phyloP scores from a whole-genome alignment of 129 eudicot species.

The Tagetes patula region DNA sequence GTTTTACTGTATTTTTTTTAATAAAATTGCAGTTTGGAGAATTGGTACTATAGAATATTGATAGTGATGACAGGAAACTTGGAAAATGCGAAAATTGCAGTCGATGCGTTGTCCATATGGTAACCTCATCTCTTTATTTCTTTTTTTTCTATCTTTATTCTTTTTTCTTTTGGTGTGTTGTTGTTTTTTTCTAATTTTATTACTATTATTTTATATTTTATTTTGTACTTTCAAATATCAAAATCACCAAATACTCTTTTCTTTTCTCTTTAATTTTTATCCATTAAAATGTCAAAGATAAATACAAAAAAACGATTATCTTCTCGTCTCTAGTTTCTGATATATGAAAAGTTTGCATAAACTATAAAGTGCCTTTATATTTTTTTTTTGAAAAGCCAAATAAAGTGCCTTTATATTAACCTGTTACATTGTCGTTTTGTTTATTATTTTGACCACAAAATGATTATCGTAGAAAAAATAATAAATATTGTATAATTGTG shows the following conservation, averaged over 20 bases:
- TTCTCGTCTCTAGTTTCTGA: background rate
- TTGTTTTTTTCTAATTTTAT: too few relatives aligned
- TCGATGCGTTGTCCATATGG: constrained; percentile 90
- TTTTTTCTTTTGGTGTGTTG: too few relatives aligned
- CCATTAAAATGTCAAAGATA: background rate
- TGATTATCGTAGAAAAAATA: background rate
- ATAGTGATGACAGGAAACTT: constrained; percentile 85
- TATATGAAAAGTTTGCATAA: too few relatives aligned
- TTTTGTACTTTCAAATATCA: too few relatives aligned
- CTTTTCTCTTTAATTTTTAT: background rate
- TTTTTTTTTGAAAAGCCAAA: constrained; percentile 5
- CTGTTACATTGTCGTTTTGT: constrained; percentile 15
- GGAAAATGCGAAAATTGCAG: constrained; percentile 68
- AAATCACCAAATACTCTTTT: too few relatives aligned
- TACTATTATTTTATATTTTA: too few relatives aligned
- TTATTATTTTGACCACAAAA: background rate
- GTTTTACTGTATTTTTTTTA: too few relatives aligned
- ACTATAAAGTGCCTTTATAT: background rate
- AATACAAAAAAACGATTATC: background rate
- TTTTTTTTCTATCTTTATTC: background rate
- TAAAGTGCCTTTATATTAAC: background rate
- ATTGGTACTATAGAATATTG: constrained; percentile 78
- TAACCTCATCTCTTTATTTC: constrained; percentile 1
- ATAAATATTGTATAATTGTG: background rate
- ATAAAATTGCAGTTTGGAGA: constrained; percentile 64